Base-by-base conservation (phyloP, 805 yeast genomes). In the Debaryomyces prosopidis region DNA sequence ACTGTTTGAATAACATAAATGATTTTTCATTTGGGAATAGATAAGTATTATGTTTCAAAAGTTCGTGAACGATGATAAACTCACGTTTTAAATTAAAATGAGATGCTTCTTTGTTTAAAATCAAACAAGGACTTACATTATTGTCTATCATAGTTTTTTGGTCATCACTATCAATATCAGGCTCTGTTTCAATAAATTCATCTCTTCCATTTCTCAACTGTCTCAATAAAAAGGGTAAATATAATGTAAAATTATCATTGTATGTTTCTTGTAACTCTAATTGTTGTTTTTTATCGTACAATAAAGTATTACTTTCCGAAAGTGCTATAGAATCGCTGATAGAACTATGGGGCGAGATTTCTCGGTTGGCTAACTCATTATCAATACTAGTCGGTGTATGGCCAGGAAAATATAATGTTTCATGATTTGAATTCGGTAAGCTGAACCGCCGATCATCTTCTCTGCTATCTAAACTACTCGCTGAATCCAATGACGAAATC, bases 271-370 rank as follows among this genome's bases (percentile, higher is more conserved):
- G 77, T n/a, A 71, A 54, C 27, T 68, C 68, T 32, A 61, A 49
- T 15, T 66, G 53, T 12, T 60, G 63, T 11, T 45, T 49, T 20
- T 46, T 47, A 18, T 58, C 54, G 16, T 53, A 47, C 19, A 53
- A 45, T 23, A 70, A 58, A 1, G 77, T 71, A n/a, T 64, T 72
- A 4, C 69, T 44, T 30, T 71, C 76, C 3, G 75, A 68, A 11
- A 69, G 51, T 3, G 66, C 65, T 16, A 49, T 44, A 6, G 65
- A 59, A 18, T 49, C 48, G 18, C 28, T 14, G 5, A 38, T 8
- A 5, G 41, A 38, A 14, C 34, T 27, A n/a, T 17, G 18, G 11
- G 41, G 4, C 6, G 41, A 38, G 16, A 27, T 14, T 23, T 34
- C 37, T 2, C 11, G 14, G 16, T 30, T 14, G 16, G 16, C 33